Percentiles rank a stretch among this genome's conserved stretches.
Conservation (phyloP, 163 green algal genomes). For the Scenedesmus sp. region DNA sequence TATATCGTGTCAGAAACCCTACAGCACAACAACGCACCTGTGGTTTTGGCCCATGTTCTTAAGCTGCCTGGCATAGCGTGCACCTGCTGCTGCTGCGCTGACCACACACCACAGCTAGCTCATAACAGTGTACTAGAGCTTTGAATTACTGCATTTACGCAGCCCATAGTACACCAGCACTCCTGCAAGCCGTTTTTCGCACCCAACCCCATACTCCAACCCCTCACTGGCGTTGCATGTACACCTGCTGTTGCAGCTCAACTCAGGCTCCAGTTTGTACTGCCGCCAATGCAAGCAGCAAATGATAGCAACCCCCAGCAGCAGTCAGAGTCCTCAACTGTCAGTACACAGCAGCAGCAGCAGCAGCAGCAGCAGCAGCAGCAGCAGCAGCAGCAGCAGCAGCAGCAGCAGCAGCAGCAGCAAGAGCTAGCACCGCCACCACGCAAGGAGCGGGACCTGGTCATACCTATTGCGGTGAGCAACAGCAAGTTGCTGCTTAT, state of each 20-base stretch:
- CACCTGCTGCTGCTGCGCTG: too few species aligned
- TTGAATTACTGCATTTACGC: too few species aligned
- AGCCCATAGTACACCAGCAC: too few species aligned
- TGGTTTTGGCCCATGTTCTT: too few species aligned
- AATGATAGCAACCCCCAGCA: neutral
- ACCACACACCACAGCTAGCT: too few species aligned
- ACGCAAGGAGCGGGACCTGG: neutral
- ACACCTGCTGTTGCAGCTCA: neutral
- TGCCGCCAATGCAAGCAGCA: neutral
- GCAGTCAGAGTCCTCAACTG: neutral
- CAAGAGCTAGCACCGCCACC: neutral
- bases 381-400: neutral
- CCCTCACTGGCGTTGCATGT: too few species aligned
- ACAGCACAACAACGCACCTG: too few species aligned
- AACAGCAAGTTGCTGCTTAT: neutral
- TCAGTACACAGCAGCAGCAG: neutral
- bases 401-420: slow-evolving; percentile 14
- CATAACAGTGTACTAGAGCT: too few species aligned
- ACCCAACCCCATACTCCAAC: too few species aligned
- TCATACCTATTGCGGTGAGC: slow-evolving; percentile 10
- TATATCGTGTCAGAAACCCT: neutral
- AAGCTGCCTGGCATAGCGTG: too few species aligned
- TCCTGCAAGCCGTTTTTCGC: neutral
- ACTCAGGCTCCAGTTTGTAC: neutral
- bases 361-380: slow-evolving; percentile 12